Percentiles rank a stretch among this genome's conserved stretches.
phyloP scores from a whole-genome alignment of 768 basidiomycete species.

The Naganishia vishniacii region DNA sequence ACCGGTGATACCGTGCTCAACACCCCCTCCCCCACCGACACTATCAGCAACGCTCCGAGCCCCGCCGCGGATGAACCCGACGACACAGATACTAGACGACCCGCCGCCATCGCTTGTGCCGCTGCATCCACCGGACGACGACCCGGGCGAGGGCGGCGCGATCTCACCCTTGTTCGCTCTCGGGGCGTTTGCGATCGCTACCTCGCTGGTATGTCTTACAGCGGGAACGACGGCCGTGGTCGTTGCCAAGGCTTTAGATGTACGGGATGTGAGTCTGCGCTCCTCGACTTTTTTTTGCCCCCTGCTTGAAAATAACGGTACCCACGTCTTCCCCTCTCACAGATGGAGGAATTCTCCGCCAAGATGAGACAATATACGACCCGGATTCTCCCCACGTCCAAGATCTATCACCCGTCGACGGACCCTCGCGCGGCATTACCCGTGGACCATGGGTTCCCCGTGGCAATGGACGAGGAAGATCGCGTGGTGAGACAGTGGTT shows the following conservation, averaged over 20 bases:
- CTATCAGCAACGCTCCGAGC: not conserved
- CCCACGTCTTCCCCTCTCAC: too few relatives aligned
- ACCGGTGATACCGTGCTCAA: too few relatives aligned
- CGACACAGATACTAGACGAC: slow-evolving; percentile 13
- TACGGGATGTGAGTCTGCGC: slow-evolving; percentile 7
- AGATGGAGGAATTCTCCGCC: slow-evolving; percentile 17
- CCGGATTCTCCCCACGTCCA: not conserved
- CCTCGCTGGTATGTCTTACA: not conserved
- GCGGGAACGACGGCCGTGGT: not conserved
- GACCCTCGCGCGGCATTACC: not conserved
- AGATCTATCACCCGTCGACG: not conserved
- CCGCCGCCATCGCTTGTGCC: not conserved
- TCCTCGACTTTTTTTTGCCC: too few relatives aligned
- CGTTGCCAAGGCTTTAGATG: slow-evolving; percentile 1
- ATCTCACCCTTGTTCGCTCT: slow-evolving; percentile 19
- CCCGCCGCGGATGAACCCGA: too few relatives aligned
- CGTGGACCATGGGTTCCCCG: not conserved
- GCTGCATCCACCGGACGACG: not conserved
- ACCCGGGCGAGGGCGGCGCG: not conserved
- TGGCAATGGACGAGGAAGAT: slow-evolving; percentile 7
- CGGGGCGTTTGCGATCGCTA: slow-evolving; percentile 18
- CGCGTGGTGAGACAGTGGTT: slow-evolving; percentile 1
- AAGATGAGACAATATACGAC: slow-evolving; percentile 9
- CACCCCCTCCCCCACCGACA: not conserved
- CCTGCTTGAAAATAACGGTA: too few relatives aligned